phyloP scores from a whole-genome alignment of 2,329 filamentous ascomycete species.

The Calonectria montana region DNA sequence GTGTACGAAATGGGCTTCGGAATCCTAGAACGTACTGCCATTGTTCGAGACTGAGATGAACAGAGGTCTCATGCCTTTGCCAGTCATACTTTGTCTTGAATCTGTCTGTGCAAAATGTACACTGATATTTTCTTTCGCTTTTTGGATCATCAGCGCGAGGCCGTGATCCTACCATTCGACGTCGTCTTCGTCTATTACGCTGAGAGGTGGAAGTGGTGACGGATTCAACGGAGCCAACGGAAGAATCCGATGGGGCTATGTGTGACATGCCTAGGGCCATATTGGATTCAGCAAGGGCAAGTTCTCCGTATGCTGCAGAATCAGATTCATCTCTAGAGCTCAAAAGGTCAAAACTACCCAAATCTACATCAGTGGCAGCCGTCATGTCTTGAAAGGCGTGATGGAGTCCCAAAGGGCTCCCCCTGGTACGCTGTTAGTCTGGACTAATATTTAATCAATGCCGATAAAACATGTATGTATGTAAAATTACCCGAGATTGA shows the following conservation, averaged over 20 bases:
- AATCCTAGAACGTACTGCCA: background rate
- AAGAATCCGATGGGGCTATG: slow-evolving; percentile 1
- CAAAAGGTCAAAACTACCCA: background rate
- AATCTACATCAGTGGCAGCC: background rate
- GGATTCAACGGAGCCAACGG: slow-evolving; percentile 4
- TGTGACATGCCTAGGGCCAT: background rate
- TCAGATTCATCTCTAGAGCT: background rate
- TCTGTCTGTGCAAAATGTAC: slow-evolving; percentile 23
- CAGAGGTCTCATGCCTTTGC: slow-evolving; percentile 21
- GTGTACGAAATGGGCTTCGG: background rate
- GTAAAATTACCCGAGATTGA: background rate
- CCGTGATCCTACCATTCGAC: background rate
- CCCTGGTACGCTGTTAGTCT: background rate
- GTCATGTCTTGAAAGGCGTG: background rate
- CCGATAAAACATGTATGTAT: no score
- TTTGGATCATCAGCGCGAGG: background rate
- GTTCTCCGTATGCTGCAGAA: background rate
- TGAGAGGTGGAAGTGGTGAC: background rate
- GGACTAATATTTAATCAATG: background rate
- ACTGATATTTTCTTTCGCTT: slow-evolving; percentile 21
- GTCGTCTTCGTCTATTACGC: background rate
- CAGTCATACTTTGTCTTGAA: slow-evolving; percentile 29
- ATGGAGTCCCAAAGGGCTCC: background rate
- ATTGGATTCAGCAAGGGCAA: background rate
- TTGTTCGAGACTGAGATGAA: slow-evolving; percentile 18